phyloP scores from a whole-genome alignment of 805 yeast genomes.

The Zygosaccharomyces rouxii region DNA sequence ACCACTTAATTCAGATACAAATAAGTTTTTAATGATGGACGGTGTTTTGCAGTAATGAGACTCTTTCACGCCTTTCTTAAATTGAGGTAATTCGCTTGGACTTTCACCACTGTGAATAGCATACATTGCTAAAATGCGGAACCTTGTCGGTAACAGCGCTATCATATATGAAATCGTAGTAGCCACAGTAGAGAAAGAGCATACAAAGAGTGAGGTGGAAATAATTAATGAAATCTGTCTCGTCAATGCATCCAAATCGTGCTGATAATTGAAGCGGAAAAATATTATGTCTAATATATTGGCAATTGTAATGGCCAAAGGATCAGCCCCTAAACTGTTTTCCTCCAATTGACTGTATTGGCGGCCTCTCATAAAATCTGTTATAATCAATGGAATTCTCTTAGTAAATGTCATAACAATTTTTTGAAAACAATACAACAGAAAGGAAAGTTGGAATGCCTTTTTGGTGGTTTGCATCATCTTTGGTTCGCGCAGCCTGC shows the following conservation, averaged over 20 bases:
- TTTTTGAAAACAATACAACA: conserved; percentile 38
- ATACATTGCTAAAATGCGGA: conserved; percentile 31
- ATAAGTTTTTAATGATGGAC: conserved; percentile 38
- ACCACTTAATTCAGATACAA: conserved; percentile 39
- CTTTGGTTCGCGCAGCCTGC: conserved; percentile 16
- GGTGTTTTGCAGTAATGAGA: conserved; percentile 17
- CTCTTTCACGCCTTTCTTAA: conserved; percentile 7
- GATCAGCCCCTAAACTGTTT: conserved; percentile 31
- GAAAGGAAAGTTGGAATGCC: conserved; percentile 24
- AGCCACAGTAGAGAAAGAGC: conserved; percentile 62
- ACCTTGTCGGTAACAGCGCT: conserved; percentile 36
- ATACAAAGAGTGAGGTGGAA: conserved; percentile 54
- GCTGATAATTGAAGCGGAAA: conserved; percentile 31
- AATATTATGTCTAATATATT: conserved; percentile 33
- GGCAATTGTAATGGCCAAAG: conserved; percentile 38
- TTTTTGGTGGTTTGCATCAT: conserved; percentile 16
- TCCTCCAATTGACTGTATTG: conserved; percentile 17
- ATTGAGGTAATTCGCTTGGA: conserved; percentile 19
- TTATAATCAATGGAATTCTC: conserved; percentile 26
- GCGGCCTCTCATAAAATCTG: conserved; percentile 17
- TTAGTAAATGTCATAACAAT: conserved; percentile 31
- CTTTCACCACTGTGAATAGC: conserved; percentile 22
- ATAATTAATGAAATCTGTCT: conserved; percentile 44
- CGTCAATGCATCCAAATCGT: conserved; percentile 36
- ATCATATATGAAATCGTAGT: conserved; percentile 54